A percentile compares a stretch with the other conserved stretches of the same genome.
Conservation (phyloP, 768 basidiomycete genomes). For the Melanogaster broomeanus region DNA sequence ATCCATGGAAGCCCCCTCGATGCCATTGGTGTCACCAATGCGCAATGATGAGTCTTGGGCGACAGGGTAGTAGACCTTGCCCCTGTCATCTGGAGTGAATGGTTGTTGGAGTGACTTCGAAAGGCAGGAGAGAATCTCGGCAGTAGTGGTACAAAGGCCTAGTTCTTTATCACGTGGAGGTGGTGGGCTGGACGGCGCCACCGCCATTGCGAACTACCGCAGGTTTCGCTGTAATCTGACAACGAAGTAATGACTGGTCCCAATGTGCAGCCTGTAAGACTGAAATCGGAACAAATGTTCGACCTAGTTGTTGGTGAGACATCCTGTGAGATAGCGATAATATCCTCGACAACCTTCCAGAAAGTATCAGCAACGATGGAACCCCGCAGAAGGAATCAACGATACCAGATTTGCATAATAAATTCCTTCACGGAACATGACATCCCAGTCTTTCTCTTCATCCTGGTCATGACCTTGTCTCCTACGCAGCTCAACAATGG, state of each 20-base stretch:
- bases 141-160: slow-evolving; percentile 56
- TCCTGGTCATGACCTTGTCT: slow-evolving; percentile 50
- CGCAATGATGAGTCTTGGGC: slow-evolving; percentile 70
- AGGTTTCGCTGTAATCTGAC: slow-evolving; percentile 50
- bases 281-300: slow-evolving; percentile 65
- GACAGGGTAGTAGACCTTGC: slow-evolving; percentile 60
- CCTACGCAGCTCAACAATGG: slow-evolving; percentile 74
- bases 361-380: not conserved
- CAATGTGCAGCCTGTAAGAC: slow-evolving; percentile 80
- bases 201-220: slow-evolving; percentile 14
- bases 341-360: slow-evolving; percentile 74
- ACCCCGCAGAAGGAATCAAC: not conserved
- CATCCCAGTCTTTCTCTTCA: slow-evolving; percentile 72
- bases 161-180: slow-evolving; percentile 58
- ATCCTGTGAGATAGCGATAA: slow-evolving; percentile 73
- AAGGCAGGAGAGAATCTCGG: slow-evolving; percentile 46
- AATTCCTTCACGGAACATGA: slow-evolving; percentile 74
- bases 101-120: slow-evolving; percentile 21
- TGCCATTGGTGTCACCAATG: slow-evolving; percentile 67
- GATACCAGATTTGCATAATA: slow-evolving; percentile 87
- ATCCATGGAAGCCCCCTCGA: slow-evolving; percentile 63
- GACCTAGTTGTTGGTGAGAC: slow-evolving; percentile 69
- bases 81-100: slow-evolving; percentile 17
- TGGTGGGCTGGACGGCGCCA: slow-evolving; percentile 39
- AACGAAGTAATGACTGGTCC: slow-evolving; percentile 69